These are phyloP conservation scores for Blastobotrys muscicola DNA, from an alignment of 805 yeast species.

Conservation along the genomic window DNA sequence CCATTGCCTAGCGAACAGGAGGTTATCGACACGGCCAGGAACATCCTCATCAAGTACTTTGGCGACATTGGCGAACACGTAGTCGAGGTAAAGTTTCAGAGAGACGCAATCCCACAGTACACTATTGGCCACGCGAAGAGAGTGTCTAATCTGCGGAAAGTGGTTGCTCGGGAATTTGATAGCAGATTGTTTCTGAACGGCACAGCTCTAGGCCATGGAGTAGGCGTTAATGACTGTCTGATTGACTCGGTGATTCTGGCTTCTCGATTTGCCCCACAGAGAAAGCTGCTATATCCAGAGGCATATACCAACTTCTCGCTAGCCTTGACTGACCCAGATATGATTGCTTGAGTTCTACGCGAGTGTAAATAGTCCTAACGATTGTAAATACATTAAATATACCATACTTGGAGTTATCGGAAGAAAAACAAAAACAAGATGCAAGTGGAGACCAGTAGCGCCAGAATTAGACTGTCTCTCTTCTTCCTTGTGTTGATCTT, in stretches of 20 bases:
- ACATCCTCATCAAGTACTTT: constrained; percentile 34
- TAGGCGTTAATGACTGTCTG: constrained; percentile 86
- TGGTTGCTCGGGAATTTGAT: constrained; percentile 29
- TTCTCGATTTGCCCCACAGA: constrained; percentile 23
- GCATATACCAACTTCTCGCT: constrained; percentile 23
- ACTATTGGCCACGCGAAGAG: constrained; percentile 54
- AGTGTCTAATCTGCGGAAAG: constrained; percentile 28
- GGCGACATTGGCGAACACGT: constrained; percentile 23
- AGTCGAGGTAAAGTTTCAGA: constrained; percentile 34
- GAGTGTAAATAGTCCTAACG: background rate
- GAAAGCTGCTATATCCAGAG: constrained; percentile 24
- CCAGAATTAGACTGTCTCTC: constrained; percentile 79
- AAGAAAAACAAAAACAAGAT: constrained; percentile 56
- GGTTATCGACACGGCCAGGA: constrained; percentile 26
- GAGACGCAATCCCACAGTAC: constrained; percentile 71
- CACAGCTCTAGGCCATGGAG: constrained; percentile 67
- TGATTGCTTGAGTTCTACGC: constrained; percentile 13
- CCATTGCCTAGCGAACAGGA: constrained; percentile 20
- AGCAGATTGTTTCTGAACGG: constrained; percentile 58
- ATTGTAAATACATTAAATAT: background rate
- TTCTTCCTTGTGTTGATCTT: constrained; percentile 83
- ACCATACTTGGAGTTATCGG: constrained; percentile 20
- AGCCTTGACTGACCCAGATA: constrained; percentile 19
- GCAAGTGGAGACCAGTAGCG: constrained; percentile 62
- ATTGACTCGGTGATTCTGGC: constrained; percentile 55